Evolutionary conservation across 441 rosid genomes (phyloP), one percentile per base, ranked within the genome.

Genomic region (Erodium chrysanthum): DNA sequence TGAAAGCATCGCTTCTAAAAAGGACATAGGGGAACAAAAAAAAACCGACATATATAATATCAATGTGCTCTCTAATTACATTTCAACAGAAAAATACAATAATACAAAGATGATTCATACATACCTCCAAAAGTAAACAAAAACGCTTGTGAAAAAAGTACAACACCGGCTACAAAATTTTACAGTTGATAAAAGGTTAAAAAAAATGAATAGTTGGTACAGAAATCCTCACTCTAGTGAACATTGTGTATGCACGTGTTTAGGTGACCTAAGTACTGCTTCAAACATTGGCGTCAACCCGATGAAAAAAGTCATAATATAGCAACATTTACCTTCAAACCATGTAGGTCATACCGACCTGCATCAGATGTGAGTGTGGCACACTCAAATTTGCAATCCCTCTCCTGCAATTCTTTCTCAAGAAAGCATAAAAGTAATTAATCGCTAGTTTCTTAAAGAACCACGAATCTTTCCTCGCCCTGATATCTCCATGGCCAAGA

Each of bases 341-440:
- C 98, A 91, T 94, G 82, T 94, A 94, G 33, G 98, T 94, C 98
- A 91, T 94, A 52, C 97, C 96, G 4, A 94, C 98, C 84, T 94
- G 98, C 90, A 94, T 88, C 59, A 94, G 86, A 76, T 94, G 81
- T 0, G 97, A 82, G 79, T 94, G 98, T 35, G 97, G 98, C 46
- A 89, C 96, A 1, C 92, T 94, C 81, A 89, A 75, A 79, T 94
- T 91, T 6, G 97, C 96, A 0, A 81, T 83, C 48, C 96, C 96
- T 82, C 98, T 88, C 69, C 98, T 75, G 83, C 97, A 94, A 72
- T 91, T 94, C 84, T 86, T 91, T 68, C 97, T 88, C 83, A 94
- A 70, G 85, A 91, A 94, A 12, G 97, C 91, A 66, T 91, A 94
- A 56, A 94, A 91, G 82, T 94, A 94, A 66, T 94, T 93, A 69